Evolutionary conservation across 805 yeast species (phyloP), one percentile per base, ranked within the genome.

Genomic region (Torulaspora microellipsoides): DNA sequence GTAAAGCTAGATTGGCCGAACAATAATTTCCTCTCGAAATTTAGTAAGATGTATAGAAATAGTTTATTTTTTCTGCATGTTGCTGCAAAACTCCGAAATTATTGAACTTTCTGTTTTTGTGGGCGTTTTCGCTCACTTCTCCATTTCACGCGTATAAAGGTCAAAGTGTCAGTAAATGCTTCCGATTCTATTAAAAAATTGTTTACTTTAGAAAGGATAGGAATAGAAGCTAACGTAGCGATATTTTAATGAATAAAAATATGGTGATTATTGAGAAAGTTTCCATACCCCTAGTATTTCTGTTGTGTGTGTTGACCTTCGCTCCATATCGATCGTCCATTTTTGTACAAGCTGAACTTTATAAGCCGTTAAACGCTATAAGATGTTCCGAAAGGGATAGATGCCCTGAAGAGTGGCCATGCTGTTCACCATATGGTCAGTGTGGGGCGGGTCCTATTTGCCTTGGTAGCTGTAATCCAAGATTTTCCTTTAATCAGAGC

Each of bases 381-480:
- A 17, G 25, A 2, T 65, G 69, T 38, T 53, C 58, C 2, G 39
- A 33, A 8, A 20, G 42, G 2, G 28, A 29, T 8, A 50, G 51
- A 6, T 90, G 98, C 66, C 97, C 98, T 1, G 75, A 77, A 54
- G 74, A 72, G 35, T 60, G 67, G 42, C 97, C 97, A 36, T 90
- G 98, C 64, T 90, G 98, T 62, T 80, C 88, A n/a, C 84, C 80
- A 47, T 84, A 79, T 55, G 96, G 96, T 30, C 72, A 70, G 23
- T 87, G 95, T 69, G 95, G 95, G 40, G 72, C 79, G 23, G 95
- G 95, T 2, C 70, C 78, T 8, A 42, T 62, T 2, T 90, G 97
- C 70, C 72, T 89, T 33, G 93, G 90, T 41, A 93, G 95, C 20
- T 90, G 98, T 68, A 88, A 90, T 66, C 85, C 93, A 20, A 71